These are phyloP conservation scores for Diversispora eburnea DNA, from an alignment of 192 early-diverging fungal species.

Conservation along the genomic window DNA sequence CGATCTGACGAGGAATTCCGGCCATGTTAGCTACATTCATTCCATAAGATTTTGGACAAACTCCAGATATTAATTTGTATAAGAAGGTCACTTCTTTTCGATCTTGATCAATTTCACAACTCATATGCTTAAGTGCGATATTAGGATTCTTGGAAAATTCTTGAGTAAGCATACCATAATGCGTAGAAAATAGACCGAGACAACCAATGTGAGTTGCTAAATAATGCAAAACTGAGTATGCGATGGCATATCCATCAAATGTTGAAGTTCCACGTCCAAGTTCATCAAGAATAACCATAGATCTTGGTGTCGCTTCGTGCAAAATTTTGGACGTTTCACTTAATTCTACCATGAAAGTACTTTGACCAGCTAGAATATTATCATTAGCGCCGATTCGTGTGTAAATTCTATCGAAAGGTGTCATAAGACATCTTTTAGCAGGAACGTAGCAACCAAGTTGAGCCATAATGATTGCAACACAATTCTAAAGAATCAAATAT, in stretches of 20 bases:
- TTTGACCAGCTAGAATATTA: conserved; percentile 90
- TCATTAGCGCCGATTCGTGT: conserved; percentile 98
- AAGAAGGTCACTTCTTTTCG: conserved; percentile 89
- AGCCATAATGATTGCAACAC: conserved; percentile 92
- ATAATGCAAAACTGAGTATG: conserved; percentile 84
- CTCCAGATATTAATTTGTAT: conserved; percentile 83
- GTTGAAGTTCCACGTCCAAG: conserved; percentile 96
- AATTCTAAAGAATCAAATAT: conserved; percentile 49
- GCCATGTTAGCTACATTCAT: conserved; percentile 99
- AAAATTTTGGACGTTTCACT: conserved; percentile 91
- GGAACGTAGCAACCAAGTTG: conserved; percentile 95
- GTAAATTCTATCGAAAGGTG: conserved; percentile 90
- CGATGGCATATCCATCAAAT: conserved; percentile 96
- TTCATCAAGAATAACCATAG: conserved; percentile 95
- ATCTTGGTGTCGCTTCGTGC: conserved; percentile 81
- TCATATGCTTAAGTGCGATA: conserved; percentile 86
- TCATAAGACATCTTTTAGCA: conserved; percentile 65
- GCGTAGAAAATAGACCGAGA: conserved; percentile 92
- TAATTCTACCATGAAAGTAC: conserved; percentile 97
- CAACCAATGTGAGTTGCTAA: conserved; percentile 79
- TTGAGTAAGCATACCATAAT: conserved; percentile 88
- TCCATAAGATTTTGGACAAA: conserved; percentile 90
- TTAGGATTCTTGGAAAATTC: conserved; percentile 77
- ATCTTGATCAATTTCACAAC: conserved; percentile 73
- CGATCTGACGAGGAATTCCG: conserved; percentile 70